These are phyloP conservation scores for Kwoniella dejecticola DNA, from an alignment of 768 basidiomycete species.

Conservation along the genomic window DNA sequence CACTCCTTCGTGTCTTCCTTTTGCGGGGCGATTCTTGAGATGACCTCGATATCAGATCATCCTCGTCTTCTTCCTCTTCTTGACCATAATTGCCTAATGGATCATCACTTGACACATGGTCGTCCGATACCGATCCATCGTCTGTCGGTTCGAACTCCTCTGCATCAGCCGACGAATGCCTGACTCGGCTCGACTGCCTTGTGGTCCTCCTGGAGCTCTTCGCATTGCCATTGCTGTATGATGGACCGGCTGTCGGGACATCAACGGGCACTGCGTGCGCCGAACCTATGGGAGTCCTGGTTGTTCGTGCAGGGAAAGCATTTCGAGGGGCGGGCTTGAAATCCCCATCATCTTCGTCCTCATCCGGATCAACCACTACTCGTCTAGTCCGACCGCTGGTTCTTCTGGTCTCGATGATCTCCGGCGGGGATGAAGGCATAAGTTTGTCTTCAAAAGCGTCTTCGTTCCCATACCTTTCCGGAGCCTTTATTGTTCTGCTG, in stretches of 20 bases:
- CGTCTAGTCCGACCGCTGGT: slow-evolving; percentile 2
- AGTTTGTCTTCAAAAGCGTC: slow-evolving; percentile 27
- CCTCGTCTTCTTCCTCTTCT: slow-evolving; percentile 35
- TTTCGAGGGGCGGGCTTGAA: slow-evolving; percentile 20
- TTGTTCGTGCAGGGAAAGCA: slow-evolving; percentile 34
- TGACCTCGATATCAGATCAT: slow-evolving; percentile 17
- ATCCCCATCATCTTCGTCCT: slow-evolving; percentile 22
- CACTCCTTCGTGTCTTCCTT: background rate
- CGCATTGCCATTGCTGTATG: slow-evolving; percentile 15
- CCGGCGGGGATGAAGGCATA: slow-evolving; percentile 17
- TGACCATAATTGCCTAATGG: slow-evolving; percentile 19
- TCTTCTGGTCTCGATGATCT: background rate
- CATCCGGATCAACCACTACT: slow-evolving; percentile 6
- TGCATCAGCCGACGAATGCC: slow-evolving; percentile 40
- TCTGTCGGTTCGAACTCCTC: slow-evolving; percentile 35
- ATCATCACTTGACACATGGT: slow-evolving; percentile 28
- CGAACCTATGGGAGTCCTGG: slow-evolving; percentile 17
- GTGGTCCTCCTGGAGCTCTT: slow-evolving; percentile 3
- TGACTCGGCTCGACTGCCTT: slow-evolving; percentile 9
- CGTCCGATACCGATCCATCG: slow-evolving; percentile 12
- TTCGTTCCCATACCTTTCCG: slow-evolving; percentile 8
- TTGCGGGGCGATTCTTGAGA: background rate
- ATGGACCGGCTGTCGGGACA: slow-evolving; percentile 7
- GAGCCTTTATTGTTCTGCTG: slow-evolving; percentile 4
- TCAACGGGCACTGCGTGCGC: background rate